Percentiles rank a stretch among this genome's conserved stretches.
These are phyloP conservation scores for Pezicula radicicola DNA, from an alignment of 2,329 filamentous ascomycete genomes.

Conservation along the genomic window DNA sequence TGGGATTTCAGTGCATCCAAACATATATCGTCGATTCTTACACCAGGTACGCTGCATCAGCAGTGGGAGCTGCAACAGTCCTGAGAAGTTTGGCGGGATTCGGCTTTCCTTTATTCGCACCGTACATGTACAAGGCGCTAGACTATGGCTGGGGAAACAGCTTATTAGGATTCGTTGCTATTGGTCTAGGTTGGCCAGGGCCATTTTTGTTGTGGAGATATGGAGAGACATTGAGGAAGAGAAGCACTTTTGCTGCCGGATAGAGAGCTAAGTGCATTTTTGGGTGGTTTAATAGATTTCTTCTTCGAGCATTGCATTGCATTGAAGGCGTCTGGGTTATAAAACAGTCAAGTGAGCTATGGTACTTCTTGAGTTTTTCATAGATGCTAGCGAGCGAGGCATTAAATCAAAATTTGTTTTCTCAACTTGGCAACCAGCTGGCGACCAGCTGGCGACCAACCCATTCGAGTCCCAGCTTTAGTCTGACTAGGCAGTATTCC, in stretches of 20 bases:
- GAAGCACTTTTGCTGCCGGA: conserved; percentile 32
- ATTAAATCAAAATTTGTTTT: too few species aligned
- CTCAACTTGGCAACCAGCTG: too few species aligned
- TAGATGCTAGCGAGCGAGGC: too few species aligned
- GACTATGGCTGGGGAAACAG: conserved; percentile 46
- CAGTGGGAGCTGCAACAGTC: conserved; percentile 32
- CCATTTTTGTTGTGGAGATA: conserved; percentile 38
- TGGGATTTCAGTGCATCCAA: conserved; percentile 21
- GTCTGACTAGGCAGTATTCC: too few species aligned
- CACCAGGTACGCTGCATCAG: conserved; percentile 25
- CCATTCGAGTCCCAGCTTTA: too few species aligned
- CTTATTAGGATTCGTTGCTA: conserved; percentile 41
- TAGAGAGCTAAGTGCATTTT: background rate
- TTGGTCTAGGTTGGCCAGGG: conserved; percentile 45
- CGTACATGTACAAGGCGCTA: conserved; percentile 17
- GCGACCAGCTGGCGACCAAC: too few species aligned
- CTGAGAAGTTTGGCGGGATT: conserved; percentile 15
- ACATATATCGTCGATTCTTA: conserved; percentile 51
- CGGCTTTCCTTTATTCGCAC: conserved; percentile 14
- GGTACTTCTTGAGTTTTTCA: too few species aligned
- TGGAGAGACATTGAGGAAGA: conserved; percentile 29
- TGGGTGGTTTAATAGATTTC: background rate
- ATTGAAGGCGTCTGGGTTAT: background rate
- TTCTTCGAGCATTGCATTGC: background rate
- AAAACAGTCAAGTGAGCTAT: too few species aligned